Evolutionary conservation across 345 rosid species (phyloP).

Genomic region (Acer campestre): DNA sequence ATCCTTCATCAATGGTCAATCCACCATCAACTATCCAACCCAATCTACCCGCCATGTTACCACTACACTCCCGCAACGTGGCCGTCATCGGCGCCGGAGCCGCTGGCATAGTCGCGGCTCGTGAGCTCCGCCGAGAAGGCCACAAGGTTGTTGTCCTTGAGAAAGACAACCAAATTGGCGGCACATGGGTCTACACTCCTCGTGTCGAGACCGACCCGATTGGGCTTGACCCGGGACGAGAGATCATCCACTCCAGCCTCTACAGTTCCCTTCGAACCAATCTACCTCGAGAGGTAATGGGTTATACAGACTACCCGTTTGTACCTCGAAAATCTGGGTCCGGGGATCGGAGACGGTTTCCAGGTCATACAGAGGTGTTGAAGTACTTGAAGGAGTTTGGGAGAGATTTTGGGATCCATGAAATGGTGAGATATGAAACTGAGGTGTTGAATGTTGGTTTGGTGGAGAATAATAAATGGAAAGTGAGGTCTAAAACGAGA

Average conservation of each 20-base stretch:
- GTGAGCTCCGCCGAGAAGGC: constrained; percentile 81
- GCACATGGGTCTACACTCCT: constrained; percentile 75
- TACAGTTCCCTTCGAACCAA: constrained; percentile 86
- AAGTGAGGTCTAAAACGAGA: constrained; percentile 45
- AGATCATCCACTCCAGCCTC: constrained; percentile 64
- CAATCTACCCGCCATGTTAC: background rate
- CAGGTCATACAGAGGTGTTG: constrained; percentile 74
- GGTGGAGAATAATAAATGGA: constrained; percentile 54
- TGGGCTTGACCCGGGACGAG: constrained; percentile 58
- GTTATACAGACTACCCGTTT: constrained; percentile 74
- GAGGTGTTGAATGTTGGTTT: constrained; percentile 50
- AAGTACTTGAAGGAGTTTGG: constrained; percentile 62
- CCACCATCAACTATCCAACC: background rate
- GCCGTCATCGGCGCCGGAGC: constrained; percentile 91
- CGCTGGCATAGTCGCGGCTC: constrained; percentile 73
- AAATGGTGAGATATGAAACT: constrained; percentile 63
- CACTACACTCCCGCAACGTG: constrained; percentile 54
- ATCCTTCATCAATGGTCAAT: background rate
- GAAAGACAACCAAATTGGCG: constrained; percentile 63
- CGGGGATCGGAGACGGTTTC: constrained; percentile 71
- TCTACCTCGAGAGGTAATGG: constrained; percentile 88
- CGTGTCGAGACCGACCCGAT: constrained; percentile 66
- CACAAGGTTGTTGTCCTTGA: constrained; percentile 80
- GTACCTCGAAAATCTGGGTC: constrained; percentile 27
- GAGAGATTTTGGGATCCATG: constrained; percentile 57